These are phyloP conservation scores for Xylaria cubensis DNA, from an alignment of 495 filamentous ascomycete genomes.

Conservation along the genomic window DNA sequence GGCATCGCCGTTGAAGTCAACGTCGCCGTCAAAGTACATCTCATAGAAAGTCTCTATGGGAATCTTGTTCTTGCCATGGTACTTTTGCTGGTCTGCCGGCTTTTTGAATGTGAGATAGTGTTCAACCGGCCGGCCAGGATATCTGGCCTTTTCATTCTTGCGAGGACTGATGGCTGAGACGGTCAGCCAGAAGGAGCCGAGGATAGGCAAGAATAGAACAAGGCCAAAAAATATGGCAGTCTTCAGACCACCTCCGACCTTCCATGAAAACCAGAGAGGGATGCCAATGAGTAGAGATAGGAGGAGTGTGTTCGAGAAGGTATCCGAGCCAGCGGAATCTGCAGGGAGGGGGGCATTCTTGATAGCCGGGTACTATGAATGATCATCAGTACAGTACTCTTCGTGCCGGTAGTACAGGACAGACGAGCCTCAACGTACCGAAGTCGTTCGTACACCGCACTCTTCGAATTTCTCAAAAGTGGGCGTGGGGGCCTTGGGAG, in stretches of 20 bases:
- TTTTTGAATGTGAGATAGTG: conserved; percentile 87
- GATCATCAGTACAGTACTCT: conserved; percentile 2
- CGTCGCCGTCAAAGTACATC: conserved; percentile 86
- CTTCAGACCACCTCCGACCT: conserved; percentile 74
- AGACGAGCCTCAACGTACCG: conserved; percentile 56
- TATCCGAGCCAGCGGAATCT: conserved; percentile 71
- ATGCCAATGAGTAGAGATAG: conserved; percentile 62
- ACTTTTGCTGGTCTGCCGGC: conserved; percentile 71
- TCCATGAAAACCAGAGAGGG: conserved; percentile 71
- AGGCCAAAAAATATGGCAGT: conserved; percentile 74
- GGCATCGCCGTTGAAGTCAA: conserved; percentile 84
- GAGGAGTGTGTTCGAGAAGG: conserved; percentile 72
- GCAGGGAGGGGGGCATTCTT: conserved; percentile 83
- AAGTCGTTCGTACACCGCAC: conserved; percentile 76
- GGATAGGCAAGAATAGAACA: conserved; percentile 68
- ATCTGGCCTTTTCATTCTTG: conserved; percentile 77
- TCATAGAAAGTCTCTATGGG: conserved; percentile 88
- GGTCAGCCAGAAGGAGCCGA: conserved; percentile 74
- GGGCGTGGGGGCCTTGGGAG: conserved; percentile 68
- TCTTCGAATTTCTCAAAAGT: conserved; percentile 65
- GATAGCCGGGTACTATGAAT: conserved; percentile 71
- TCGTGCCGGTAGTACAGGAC: not conserved
- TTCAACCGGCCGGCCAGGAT: conserved; percentile 80
- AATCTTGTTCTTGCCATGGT: conserved; percentile 78
- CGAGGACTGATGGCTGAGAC: conserved; percentile 71